phyloP scores from a whole-genome alignment of 2,329 filamentous ascomycete genomes.

The Emergomyces pasteurianus region DNA sequence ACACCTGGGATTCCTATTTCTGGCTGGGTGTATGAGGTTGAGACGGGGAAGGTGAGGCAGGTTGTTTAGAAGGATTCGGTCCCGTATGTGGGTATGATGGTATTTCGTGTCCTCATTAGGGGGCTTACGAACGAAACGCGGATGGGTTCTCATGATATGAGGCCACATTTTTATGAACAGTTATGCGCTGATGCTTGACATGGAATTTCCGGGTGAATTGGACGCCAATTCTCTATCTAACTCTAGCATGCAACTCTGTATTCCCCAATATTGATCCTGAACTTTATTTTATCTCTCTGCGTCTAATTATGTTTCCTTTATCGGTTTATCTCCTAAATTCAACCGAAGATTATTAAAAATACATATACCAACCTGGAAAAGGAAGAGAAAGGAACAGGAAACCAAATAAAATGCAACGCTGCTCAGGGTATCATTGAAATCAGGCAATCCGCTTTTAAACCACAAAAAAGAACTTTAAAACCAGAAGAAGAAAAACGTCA shows the following conservation, averaged over 20 bases:
- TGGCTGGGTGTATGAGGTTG: slow-evolving; percentile 69
- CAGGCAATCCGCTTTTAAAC: background rate
- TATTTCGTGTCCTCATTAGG: background rate
- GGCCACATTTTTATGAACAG: background rate
- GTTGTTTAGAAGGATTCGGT: slow-evolving; percentile 28
- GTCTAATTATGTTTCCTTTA: background rate
- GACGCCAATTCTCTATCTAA: background rate
- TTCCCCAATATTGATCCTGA: background rate
- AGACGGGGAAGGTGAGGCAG: slow-evolving; percentile 51
- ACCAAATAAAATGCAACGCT: background rate
- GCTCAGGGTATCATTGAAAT: background rate
- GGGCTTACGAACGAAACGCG: too few species aligned
- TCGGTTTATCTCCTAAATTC: background rate
- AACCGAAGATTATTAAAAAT: background rate
- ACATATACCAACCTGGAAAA: background rate
- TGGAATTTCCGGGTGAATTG: background rate
- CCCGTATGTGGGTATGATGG: too few species aligned
- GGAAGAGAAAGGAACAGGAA: background rate
- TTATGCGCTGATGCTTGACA: background rate
- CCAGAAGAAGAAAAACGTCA: background rate
- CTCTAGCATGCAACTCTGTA: background rate
- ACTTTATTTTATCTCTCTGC: background rate
- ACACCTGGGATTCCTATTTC: slow-evolving; percentile 52
- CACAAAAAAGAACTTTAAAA: background rate
- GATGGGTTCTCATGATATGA: too few species aligned